phyloP scores from a whole-genome alignment of 1,139 yeast genomes.

The Candida pseudocylindracea region DNA sequence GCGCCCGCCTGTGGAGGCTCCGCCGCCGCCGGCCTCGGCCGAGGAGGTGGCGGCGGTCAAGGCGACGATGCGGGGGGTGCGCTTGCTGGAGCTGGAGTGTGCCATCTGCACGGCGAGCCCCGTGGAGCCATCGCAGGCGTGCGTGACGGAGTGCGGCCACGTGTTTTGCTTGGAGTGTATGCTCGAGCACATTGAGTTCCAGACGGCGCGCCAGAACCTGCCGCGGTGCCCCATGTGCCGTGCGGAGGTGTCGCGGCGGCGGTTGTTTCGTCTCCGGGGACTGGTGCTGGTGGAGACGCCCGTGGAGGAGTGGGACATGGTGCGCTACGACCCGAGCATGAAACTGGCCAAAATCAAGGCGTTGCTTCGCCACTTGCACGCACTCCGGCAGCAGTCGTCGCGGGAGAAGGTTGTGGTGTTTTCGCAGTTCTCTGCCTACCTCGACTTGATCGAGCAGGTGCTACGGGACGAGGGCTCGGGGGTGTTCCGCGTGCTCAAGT shows the following conservation, averaged over 20 bases:
- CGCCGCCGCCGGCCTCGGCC: slow-evolving; percentile 13
- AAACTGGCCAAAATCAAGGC: slow-evolving; percentile 63
- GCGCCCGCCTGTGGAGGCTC: slow-evolving; percentile 2
- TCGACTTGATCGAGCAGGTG: slow-evolving; percentile 55
- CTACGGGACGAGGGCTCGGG: slow-evolving; percentile 14
- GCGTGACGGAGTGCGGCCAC: slow-evolving; percentile 67
- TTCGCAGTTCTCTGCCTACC: slow-evolving; percentile 72
- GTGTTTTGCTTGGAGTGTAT: slow-evolving; percentile 56
- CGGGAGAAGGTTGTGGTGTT: slow-evolving; percentile 69
- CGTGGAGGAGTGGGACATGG: slow-evolving; percentile 14
- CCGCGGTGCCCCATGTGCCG: slow-evolving; percentile 45
- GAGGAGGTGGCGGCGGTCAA: slow-evolving; percentile 2
- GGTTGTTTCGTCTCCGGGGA: slow-evolving; percentile 15
- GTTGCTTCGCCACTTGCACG: slow-evolving; percentile 32
- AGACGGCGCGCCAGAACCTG: slow-evolving; percentile 7
- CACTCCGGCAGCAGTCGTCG: slow-evolving; percentile 27
- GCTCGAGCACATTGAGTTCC: slow-evolving; percentile 42
- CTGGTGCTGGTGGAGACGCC: slow-evolving; percentile 8
- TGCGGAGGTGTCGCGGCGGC: slow-evolving; percentile 15
- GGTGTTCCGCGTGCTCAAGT: slow-evolving; percentile 27
- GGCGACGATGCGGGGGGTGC: slow-evolving; percentile 1
- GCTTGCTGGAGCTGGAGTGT: slow-evolving; percentile 44
- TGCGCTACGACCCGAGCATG: slow-evolving; percentile 23
- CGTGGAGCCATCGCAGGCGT: slow-evolving; percentile 29
- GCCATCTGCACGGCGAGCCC: slow-evolving; percentile 60